Evolutionary conservation across 2,329 filamentous ascomycete species (phyloP), one percentile per base, ranked within the genome.

Genomic region (Trichoderma simmonsii): DNA sequence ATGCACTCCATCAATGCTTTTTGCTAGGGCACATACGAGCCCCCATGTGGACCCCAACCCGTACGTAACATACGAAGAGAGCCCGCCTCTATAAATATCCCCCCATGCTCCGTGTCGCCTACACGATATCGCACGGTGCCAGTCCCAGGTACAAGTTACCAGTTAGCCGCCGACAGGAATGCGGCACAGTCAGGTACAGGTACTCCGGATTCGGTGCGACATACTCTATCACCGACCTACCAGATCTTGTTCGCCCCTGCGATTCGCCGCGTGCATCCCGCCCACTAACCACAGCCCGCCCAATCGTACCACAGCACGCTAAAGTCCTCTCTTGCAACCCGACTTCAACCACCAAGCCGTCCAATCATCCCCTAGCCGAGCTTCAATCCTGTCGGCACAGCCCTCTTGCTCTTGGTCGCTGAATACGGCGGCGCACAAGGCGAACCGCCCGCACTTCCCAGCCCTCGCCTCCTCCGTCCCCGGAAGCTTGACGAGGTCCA

Each of bases 231-330:
- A 64, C 36, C n/a, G 9, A 15, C 8, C 34, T 14, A 43, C 30
- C 28, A 63, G 59, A 70, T 54, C 34, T 54, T 64, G 48, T 54
- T 36, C 61, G 43, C 62, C 69, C 69, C 51, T 71, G 60, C 69
- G 30, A 68, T 73, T 71, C 34, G 70, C 63, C 70, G 43, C 61
- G 30, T 39, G 34, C 60, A 43, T 71, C 34, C 61, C 69, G 61
- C 56, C 70, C 32, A 28, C 62, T 56, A 57, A 57, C 18, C 15
- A 61, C 15, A 61, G 21, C 39, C 73, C 65, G 24, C 75, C 79
- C 79, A 81, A 81, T 80, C 77, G 75, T 70, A 72, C 73, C 57
- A 75, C 70, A 77, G 78, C 79, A 80, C 79, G 79, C 79, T 75
- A 76, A 73, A 71, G 71, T 73, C 71, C 72, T 74, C 73, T 75